A percentile compares a stretch with the other conserved stretches of the same genome.
Evolutionary conservation across 768 basidiomycete genomes (phyloP).

Genomic region (Kwoniella bestiolae): DNA sequence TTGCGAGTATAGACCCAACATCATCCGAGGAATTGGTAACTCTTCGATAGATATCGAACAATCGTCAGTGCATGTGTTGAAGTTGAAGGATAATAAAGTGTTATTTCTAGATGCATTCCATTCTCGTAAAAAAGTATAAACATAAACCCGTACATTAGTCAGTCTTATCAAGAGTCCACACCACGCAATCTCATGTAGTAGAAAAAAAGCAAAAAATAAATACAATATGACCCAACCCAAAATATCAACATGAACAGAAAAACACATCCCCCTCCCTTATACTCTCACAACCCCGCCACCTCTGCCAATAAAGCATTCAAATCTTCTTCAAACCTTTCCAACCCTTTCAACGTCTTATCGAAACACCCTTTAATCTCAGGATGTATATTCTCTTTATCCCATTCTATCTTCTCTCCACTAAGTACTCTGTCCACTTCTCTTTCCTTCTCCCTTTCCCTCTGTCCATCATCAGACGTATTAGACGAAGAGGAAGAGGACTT

Average conservation of each 20-base stretch:
- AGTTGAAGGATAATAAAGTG: too few relatives aligned
- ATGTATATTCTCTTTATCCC: constrained; percentile 30
- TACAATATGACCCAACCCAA: too few relatives aligned
- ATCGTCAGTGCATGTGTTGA: too few relatives aligned
- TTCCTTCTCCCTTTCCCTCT: background rate
- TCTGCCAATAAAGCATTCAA: constrained; percentile 48
- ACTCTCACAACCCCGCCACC: constrained; percentile 3
- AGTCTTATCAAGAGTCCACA: too few relatives aligned
- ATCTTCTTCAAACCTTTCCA: constrained; percentile 54
- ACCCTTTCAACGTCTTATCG: constrained; percentile 32
- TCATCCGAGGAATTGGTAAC: constrained; percentile 58
- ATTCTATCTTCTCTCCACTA: constrained; percentile 39
- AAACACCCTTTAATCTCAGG: constrained; percentile 43
- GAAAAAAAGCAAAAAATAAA: too few relatives aligned
- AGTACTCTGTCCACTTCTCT: constrained; percentile 41
- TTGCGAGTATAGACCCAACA: constrained; percentile 49
- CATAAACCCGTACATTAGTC: too few relatives aligned
- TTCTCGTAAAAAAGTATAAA: too few relatives aligned
- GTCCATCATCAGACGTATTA: background rate
- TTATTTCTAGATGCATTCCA: too few relatives aligned
- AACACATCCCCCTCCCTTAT: background rate
- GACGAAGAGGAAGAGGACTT: background rate
- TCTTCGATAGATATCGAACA: constrained; percentile 43
- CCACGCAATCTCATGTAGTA: too few relatives aligned
- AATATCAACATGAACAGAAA: background rate